phyloP scores from a whole-genome alignment of 441 rosid species.

The Sinapis alba region DNA sequence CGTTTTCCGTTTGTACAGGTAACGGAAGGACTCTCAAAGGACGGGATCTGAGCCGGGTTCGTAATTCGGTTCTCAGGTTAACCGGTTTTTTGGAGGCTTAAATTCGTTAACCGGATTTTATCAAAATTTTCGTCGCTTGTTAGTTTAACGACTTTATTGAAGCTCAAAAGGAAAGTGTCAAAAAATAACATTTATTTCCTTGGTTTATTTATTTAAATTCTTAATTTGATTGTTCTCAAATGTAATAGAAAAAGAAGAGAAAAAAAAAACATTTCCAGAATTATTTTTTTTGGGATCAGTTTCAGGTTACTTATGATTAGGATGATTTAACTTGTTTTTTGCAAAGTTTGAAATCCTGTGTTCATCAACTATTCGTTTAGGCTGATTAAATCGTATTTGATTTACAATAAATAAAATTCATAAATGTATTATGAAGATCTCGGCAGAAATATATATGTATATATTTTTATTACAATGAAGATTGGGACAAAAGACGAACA shows the following conservation, averaged over 20 bases:
- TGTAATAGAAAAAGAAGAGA: constrained; percentile 11
- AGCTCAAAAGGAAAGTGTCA: constrained; percentile 27
- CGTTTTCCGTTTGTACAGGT: constrained; percentile 77
- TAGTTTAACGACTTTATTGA: constrained; percentile 22
- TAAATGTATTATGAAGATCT: constrained; percentile 23
- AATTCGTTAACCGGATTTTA: neutral
- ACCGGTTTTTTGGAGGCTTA: constrained; percentile 80
- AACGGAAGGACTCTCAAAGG: constrained; percentile 89
- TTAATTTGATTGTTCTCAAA: constrained; percentile 2
- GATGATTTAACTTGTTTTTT: neutral
- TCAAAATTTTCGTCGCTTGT: neutral
- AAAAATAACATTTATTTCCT: constrained; percentile 8
- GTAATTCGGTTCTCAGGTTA: constrained; percentile 80
- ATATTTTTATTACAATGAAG: constrained; percentile 2
- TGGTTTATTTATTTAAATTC: constrained; percentile 17
- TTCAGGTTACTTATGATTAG: neutral
- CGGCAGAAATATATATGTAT: neutral
- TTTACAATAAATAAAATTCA: neutral
- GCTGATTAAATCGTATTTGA: neutral
- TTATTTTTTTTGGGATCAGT: neutral
- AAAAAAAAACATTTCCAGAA: neutral
- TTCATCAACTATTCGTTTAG: neutral
- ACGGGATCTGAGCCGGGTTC: constrained; percentile 69
- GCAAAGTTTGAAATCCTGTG: neutral
- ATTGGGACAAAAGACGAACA: constrained; percentile 20